Evolutionary conservation across 495 filamentous ascomycete species (phyloP), one percentile per base, ranked within the genome.

Genomic region (Xylaria curta): DNA sequence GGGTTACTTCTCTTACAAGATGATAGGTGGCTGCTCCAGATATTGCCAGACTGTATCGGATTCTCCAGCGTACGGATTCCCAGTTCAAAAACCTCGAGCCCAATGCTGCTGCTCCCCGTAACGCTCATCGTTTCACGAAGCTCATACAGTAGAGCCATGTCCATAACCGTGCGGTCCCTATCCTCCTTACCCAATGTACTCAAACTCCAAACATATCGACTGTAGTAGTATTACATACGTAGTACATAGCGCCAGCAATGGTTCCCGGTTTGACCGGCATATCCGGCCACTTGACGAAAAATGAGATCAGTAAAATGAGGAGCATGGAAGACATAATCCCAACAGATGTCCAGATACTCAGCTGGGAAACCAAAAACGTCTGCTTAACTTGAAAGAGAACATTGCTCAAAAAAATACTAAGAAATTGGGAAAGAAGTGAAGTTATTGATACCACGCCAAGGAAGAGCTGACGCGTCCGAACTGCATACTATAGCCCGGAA

Each of bases 341-440:
- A 0, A 84, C 68, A 26, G 78, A 74, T 15, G 79, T 61, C 75
- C 79, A 83, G 4, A 72, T 78, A 28, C 80, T 82, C 15, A 80
- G 71, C 10, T 65, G 53, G 70, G 80, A 79, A 15, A 77, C 76
- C 1, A 72, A 67, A 51, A 73, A 81, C 24, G 79, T 81, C 66
- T 80, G 77, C 8, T 76, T 82, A 13, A 79, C 67, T n/a, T 70
- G 73, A 73, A 76, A 84, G 4, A 81, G 83, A 10, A 86, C 75
- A 62, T 81, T 82, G 72, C 74, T 63, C 0, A 86, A 73, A 38
- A 81, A 74, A 54, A 84, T 76, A 12, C 82, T 79, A 3, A 81
- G 69, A 38, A 79, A 78, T 68, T 84, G 80, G 36, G 81, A 79
- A 0, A 82, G 74, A 40, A 84, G 73, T 2, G 81, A 76, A 5